Base-by-base conservation (phyloP, 345 rosid species). In the Sonneratia alba region DNA sequence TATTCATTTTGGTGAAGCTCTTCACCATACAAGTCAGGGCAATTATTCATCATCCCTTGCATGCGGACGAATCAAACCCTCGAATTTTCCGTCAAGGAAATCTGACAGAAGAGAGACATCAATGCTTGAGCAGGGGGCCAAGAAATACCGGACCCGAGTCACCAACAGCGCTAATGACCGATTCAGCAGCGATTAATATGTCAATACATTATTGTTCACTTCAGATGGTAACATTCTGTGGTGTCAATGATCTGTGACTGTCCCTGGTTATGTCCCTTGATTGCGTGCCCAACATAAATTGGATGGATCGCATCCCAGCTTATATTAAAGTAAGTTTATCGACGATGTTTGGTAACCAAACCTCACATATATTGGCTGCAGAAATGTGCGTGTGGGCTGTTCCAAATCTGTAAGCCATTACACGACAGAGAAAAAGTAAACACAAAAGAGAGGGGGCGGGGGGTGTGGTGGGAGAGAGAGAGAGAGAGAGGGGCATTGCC, bases 401-500 rank as follows among this genome's bases (percentile, higher is more conserved):
- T 48, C 53, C 53, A 48, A 48, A 48, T 48, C 53, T 48, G 53
- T 48, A 48, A 48, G 53, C 53, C 53, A 48, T 48, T 48, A 48
- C 53, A 48, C 53, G 53, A 48, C 53, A 22, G 71, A 68, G 37
- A 56, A 15, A 51, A 45, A 0, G 56, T 3, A 32, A 5, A 51
- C 27, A n/a, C n/a, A n/a, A n/a, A n/a, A n/a, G n/a, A n/a, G n/a
- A n/a, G n/a, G n/a, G n/a, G n/a, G n/a, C n/a, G n/a, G n/a, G n/a
- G n/a, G n/a, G n/a, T n/a, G n/a, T n/a, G 27, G 37, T 22, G 12
- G 24, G 7, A 15, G 11, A 16, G 40, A 0, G 59, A 68, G 48
- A 47, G 51, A 55, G 18, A 51, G 56, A 68, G 57, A 73, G 75
- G 70, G 40, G 61, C 66, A 66, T 13, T 47, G 72, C 51, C 36